Conservation (phyloP, 768 basidiomycete species). For the Termitomyces sp. region DNA sequence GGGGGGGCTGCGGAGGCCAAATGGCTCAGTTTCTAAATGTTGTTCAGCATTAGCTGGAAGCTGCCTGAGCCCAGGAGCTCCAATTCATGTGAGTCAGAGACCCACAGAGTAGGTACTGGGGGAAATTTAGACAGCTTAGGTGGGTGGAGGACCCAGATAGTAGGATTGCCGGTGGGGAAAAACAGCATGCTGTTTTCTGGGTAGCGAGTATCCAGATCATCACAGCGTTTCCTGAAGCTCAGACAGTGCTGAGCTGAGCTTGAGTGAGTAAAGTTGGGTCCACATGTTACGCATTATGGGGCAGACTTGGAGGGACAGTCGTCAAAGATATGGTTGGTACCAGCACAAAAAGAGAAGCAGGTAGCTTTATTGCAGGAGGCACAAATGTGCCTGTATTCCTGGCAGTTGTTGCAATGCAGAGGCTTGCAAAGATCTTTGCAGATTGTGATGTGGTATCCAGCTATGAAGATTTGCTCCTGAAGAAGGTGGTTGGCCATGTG, state of each 20-base stretch:
- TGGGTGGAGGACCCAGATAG: too few species aligned
- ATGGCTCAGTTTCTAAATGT: background rate
- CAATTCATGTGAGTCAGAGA: too few species aligned
- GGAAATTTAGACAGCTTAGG: too few species aligned
- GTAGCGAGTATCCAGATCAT: too few species aligned
- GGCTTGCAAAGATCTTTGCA: background rate
- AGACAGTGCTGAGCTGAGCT: background rate
- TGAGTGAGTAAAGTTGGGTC: background rate
- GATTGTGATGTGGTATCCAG: background rate
- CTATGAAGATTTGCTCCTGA: background rate
- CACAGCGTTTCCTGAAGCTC: background rate
- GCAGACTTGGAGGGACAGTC: background rate
- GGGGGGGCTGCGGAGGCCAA: background rate
- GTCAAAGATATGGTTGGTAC: background rate
- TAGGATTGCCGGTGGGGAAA: too few species aligned
- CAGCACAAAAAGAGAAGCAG: background rate
- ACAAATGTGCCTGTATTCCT: background rate
- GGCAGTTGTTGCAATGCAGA: background rate
- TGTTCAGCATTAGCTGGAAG: background rate
- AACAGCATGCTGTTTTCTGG: too few species aligned
- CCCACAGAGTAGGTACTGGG: too few species aligned
- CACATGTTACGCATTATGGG: background rate
- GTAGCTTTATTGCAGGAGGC: background rate
- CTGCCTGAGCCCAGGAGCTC: too few species aligned
- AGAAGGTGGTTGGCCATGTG: background rate